Evolutionary conservation across 352 stramenopile genomes (phyloP).

Genomic region (Globisporangium nodosum): DNA sequence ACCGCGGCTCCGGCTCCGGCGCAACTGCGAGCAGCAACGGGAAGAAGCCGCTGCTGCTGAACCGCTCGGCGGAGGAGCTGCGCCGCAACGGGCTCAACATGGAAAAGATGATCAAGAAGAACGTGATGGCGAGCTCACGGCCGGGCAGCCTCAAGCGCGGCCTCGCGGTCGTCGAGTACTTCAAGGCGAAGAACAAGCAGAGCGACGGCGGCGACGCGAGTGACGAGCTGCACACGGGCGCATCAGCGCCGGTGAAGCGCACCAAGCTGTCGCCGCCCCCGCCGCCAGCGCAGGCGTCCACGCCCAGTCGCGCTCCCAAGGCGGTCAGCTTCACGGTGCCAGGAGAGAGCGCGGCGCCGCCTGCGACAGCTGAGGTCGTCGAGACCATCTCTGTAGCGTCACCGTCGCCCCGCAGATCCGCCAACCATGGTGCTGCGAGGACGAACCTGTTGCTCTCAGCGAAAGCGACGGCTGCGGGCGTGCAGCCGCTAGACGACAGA

Average conservation of each 20-base stretch:
- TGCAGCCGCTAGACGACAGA: conserved; percentile 14
- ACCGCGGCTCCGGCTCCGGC: conserved; percentile 1
- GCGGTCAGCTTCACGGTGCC: conserved; percentile 2
- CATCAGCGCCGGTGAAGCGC: conserved; percentile 2
- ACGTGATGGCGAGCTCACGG: conserved; percentile 46
- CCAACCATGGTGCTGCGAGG: background rate
- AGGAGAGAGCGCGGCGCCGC: background rate
- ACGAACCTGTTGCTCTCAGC: conserved; percentile 7
- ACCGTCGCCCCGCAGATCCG: conserved; percentile 7
- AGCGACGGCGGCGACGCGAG: conserved; percentile 12
- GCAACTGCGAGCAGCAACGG: conserved; percentile 1
- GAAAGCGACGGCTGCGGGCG: conserved; percentile 8
- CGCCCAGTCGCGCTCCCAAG: conserved; percentile 1
- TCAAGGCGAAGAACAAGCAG: conserved; percentile 63
- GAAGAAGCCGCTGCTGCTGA: conserved; percentile 16
- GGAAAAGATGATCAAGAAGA: conserved; percentile 87
- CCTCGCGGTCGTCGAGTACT: conserved; percentile 63
- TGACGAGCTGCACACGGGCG: background rate
- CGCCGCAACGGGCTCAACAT: conserved; percentile 70
- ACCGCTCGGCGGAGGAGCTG: conserved; percentile 34
- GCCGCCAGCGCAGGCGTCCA: background rate
- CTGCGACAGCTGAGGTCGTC: background rate
- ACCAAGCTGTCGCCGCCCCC: conserved; percentile 8
- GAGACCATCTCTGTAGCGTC: conserved; percentile 2
- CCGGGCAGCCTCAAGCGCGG: conserved; percentile 56